Base-by-base conservation (phyloP, 1,284 basidiomycete species). In the Cutaneotrichosporon mucoides region DNA sequence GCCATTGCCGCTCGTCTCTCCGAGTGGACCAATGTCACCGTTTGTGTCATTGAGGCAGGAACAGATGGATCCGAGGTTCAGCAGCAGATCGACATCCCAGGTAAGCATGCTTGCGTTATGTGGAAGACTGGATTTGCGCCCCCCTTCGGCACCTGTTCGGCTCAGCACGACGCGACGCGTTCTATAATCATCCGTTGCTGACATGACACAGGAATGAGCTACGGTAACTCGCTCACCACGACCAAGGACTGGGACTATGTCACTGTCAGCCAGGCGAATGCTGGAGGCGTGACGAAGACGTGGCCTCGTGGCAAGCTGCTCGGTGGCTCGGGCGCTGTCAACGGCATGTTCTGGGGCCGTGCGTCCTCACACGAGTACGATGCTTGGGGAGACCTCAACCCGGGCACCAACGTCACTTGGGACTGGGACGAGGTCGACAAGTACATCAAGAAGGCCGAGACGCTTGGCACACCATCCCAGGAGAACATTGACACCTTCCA, bases 41-140 rank as follows among this genome's bases (percentile, higher is more conserved):
- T 90, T 8, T 82, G 87, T 40, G 86, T 88, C 45, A 80, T 89
- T 56, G 88, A 90, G 72, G 87, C 87, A 5, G 88, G 88, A 13
- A 81, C 81, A 45, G 81, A 84, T 40, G 87, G 86, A 1, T 78
- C 81, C 49, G 81, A 80, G 3, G 81, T 83, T 47, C 55, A 66
- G 44, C 68, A 76, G 42, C 49, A 73, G 65, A 76, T 79, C 38
- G 79, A 83, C 69, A 78, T 82, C 53, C 75, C 77, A 37, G 77
- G 75, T 73, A n/a, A 79, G 83, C 66, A 52, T 40, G 38, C 12
- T 40, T 7, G 4, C 24, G 16, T 40, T 40, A 12, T 16, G 37
- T 12, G 36, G 37, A 24, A n/a, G 9, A 12, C 46, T 48, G 46
- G 35, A 33, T 8, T 6, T 3, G 15, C 10, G 8, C 10, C 4